Percentiles rank a stretch among this genome's conserved stretches.
These are phyloP conservation scores for Heteromeles arbutifolia DNA, from an alignment of 306 rosid genomes.

Conservation along the genomic window DNA sequence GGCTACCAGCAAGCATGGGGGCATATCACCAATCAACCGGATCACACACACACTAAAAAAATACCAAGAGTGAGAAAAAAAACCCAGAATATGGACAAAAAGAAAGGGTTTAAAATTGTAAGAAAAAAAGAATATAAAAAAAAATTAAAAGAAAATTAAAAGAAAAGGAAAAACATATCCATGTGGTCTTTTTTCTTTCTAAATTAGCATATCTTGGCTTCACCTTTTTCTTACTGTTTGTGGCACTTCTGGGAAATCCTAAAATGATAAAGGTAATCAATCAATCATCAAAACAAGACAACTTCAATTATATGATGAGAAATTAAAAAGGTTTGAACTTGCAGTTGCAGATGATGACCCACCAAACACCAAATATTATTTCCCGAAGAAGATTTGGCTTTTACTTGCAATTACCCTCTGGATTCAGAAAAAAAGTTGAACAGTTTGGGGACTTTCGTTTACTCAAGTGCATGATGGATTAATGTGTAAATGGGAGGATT, in stretches of 20 bases:
- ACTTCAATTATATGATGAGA: slow-evolving; percentile 2
- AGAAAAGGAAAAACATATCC: slow-evolving; percentile 31
- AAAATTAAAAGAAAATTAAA: neutral
- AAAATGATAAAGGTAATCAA: slow-evolving; percentile 22
- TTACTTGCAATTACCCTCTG: slow-evolving; percentile 24
- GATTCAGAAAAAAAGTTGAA: slow-evolving; percentile 16
- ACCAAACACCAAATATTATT: neutral
- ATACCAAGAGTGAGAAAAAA: slow-evolving; percentile 26
- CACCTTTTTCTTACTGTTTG: slow-evolving; percentile 29
- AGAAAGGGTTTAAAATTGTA: slow-evolving; percentile 10
- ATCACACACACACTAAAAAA: slow-evolving; percentile 48
- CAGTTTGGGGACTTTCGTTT: neutral
- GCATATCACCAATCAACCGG: slow-evolving; percentile 25
- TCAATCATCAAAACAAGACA: slow-evolving; percentile 33
- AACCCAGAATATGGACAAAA: slow-evolving; percentile 47
- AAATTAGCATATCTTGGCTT: slow-evolving; percentile 21
- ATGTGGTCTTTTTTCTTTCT: slow-evolving; percentile 16
- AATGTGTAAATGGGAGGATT: neutral
- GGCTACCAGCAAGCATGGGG: slow-evolving; percentile 11
- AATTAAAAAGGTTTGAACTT: neutral
- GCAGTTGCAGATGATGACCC: slow-evolving; percentile 30
- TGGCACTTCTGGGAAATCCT: slow-evolving; percentile 46
- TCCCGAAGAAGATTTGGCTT: slow-evolving; percentile 27
- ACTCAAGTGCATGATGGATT: slow-evolving; percentile 8
- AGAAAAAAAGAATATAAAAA: neutral